Conservation (phyloP, 208 protist species). For the Acanthamoeba lenticulata region DNA sequence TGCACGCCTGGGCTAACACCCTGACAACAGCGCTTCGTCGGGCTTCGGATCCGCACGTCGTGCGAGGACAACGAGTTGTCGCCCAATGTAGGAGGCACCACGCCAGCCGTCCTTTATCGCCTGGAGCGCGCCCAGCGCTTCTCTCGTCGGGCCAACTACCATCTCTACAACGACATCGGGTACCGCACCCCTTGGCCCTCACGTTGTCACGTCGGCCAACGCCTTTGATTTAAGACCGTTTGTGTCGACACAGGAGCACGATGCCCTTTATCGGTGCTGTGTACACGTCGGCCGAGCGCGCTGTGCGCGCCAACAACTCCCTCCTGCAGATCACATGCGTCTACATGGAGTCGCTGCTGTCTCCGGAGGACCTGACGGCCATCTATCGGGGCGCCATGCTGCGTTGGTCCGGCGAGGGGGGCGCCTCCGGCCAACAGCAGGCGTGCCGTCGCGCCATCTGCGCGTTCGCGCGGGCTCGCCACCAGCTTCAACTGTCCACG, state of each 20-base stretch:
- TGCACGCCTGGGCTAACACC: too few species aligned
- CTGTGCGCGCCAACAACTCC: conserved; percentile 54
- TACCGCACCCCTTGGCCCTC: not conserved
- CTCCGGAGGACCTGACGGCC: not conserved
- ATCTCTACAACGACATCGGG: conserved; percentile 8
- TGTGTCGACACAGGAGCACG: not conserved
- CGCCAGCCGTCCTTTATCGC: not conserved
- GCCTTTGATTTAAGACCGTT: not conserved
- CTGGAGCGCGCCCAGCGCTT: not conserved
- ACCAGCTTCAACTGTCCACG: not conserved
- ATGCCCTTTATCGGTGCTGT: conserved; percentile 29
- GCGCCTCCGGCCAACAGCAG: not conserved
- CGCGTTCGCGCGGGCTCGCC: not conserved
- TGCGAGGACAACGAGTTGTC: too few species aligned
- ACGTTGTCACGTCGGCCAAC: not conserved
- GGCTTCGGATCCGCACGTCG: too few species aligned
- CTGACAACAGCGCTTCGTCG: not conserved
- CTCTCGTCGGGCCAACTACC: not conserved
- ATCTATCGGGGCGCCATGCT: conserved; percentile 10
- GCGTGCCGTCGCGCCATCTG: not conserved
- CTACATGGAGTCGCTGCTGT: conserved; percentile 2
- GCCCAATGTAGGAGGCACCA: not conserved
- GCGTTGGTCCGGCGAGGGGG: too few species aligned
- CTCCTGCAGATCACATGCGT: conserved; percentile 2
- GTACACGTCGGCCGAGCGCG: conserved; percentile 49